These are phyloP conservation scores for Zygotorulaspora danielsina DNA, from an alignment of 805 yeast species.

Conservation along the genomic window DNA sequence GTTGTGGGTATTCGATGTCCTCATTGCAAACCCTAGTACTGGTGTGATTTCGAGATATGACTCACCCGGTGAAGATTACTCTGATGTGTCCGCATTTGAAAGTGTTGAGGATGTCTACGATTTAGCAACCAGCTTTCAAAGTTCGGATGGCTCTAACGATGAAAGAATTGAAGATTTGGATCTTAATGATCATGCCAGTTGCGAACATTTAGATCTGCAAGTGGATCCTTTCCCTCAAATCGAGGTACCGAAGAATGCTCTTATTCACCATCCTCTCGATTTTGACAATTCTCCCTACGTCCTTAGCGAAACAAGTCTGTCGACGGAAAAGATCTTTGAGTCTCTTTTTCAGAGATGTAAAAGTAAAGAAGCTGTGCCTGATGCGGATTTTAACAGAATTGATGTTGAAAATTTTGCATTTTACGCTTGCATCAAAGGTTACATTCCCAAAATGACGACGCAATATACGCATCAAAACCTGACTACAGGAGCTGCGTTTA, in stretches of 20 bases:
- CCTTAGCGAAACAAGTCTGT: slow-evolving; percentile 3
- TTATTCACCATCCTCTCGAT: slow-evolving; percentile 1
- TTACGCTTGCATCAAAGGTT: slow-evolving; percentile 13
- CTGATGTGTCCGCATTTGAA: background rate
- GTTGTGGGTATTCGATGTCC: background rate
- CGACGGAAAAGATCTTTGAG: slow-evolving; percentile 3
- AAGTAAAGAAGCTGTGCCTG: slow-evolving; percentile 10
- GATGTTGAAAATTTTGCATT: slow-evolving; percentile 12
- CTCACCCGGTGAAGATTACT: background rate
- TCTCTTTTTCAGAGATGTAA: slow-evolving; percentile 11
- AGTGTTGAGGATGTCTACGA: too few relatives aligned
- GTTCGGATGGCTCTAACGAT: too few relatives aligned
- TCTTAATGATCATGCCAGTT: slow-evolving; percentile 4
- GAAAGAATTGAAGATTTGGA: slow-evolving; percentile 3
- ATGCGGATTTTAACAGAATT: slow-evolving; percentile 7
- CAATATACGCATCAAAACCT: slow-evolving; percentile 13
- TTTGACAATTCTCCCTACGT: background rate
- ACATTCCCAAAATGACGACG: slow-evolving; percentile 13
- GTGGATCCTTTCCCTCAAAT: slow-evolving; percentile 2
- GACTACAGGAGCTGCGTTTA: slow-evolving; percentile 16
- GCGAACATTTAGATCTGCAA: slow-evolving; percentile 9
- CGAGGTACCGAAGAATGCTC: slow-evolving; percentile 10
- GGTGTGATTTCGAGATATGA: slow-evolving; percentile 2
- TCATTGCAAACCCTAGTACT: slow-evolving; percentile 5
- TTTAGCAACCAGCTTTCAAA: too few relatives aligned